A percentile compares a stretch with the other conserved stretches of the same genome.
Evolutionary conservation across 2,329 filamentous ascomycete species (phyloP).

Genomic region (Coniochaeta hoffmannii): DNA sequence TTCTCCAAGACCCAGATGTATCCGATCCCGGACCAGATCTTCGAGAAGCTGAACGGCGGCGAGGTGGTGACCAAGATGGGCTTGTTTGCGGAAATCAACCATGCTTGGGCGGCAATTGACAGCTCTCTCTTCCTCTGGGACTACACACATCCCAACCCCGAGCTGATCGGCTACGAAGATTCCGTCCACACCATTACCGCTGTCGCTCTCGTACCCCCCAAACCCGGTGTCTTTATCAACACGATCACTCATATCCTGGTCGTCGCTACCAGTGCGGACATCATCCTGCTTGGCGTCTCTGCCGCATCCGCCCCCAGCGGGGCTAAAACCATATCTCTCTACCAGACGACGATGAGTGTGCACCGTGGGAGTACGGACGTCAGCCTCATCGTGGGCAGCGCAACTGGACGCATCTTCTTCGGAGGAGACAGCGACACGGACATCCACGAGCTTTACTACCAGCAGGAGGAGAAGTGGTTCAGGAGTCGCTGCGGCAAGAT

Average conservation of each 20-base stretch:
- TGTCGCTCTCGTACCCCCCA: slow-evolving; percentile 81
- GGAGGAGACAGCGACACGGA: slow-evolving; percentile 74
- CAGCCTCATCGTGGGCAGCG: slow-evolving; percentile 70
- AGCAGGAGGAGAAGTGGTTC: slow-evolving; percentile 97
- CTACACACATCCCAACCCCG: slow-evolving; percentile 86
- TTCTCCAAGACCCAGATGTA: slow-evolving; percentile 85
- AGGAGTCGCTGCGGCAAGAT: slow-evolving; percentile 79
- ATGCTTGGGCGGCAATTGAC: slow-evolving; percentile 94
- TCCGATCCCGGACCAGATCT: slow-evolving; percentile 83
- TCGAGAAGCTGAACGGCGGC: slow-evolving; percentile 84
- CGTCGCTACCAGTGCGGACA: slow-evolving; percentile 77
- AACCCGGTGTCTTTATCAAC: slow-evolving; percentile 77
- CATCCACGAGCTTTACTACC: slow-evolving; percentile 89
- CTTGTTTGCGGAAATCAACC: slow-evolving; percentile 86
- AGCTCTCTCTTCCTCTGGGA: slow-evolving; percentile 97
- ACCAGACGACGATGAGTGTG: slow-evolving; percentile 80
- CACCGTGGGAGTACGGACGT: slow-evolving; percentile 71
- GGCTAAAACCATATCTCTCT: slow-evolving; percentile 67
- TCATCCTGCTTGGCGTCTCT: slow-evolving; percentile 79
- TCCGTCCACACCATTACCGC: slow-evolving; percentile 80
- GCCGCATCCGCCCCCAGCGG: slow-evolving; percentile 61
- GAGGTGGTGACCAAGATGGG: slow-evolving; percentile 92
- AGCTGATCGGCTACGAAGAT: slow-evolving; percentile 88
- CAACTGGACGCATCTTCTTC: slow-evolving; percentile 89
- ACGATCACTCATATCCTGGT: slow-evolving; percentile 84